Percentiles rank a stretch among this genome's conserved stretches.
Evolutionary conservation across 306 rosid genomes (phyloP).

Genomic region (Cucurbita moschata): DNA sequence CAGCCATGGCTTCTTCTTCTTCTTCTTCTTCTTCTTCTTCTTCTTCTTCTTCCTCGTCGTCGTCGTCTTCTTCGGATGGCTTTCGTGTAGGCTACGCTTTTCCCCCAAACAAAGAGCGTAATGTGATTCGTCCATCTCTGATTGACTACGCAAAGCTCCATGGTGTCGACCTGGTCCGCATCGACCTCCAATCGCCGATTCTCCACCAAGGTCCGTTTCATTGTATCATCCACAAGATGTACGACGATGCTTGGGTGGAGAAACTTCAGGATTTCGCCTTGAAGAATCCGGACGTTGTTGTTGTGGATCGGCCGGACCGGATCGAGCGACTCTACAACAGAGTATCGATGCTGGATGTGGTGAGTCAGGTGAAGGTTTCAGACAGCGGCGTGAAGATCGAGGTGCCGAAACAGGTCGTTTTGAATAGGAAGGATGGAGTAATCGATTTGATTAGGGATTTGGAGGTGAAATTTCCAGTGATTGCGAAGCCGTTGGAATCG

Average conservation of each 20-base stretch:
- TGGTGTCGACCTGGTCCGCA: conserved; percentile 47
- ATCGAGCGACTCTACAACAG: conserved; percentile 67
- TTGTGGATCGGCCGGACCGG: conserved; percentile 60
- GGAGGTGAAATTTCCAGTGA: conserved; percentile 47
- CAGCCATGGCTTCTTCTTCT: background rate
- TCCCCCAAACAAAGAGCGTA: conserved; percentile 67
- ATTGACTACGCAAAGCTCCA: conserved; percentile 40
- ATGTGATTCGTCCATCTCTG: conserved; percentile 60
- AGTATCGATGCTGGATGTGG: conserved; percentile 81
- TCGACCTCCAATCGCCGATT: conserved; percentile 26
- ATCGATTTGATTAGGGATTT: conserved; percentile 7
- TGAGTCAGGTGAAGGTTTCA: conserved; percentile 44
- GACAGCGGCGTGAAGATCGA: conserved; percentile 37
- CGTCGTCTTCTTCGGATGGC: background rate
- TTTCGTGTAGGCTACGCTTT: conserved; percentile 57
- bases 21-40: background rate
- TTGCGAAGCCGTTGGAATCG: conserved; percentile 70
- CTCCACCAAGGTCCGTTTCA: conserved; percentile 72
- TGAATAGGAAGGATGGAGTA: background rate
- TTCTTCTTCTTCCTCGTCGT: background rate
- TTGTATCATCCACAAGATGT: conserved; percentile 68
- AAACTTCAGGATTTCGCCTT: conserved; percentile 28
- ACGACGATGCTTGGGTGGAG: conserved; percentile 56
- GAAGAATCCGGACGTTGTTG: conserved; percentile 39
- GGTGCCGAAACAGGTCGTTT: conserved; percentile 53